phyloP scores from a whole-genome alignment of 2,329 filamentous ascomycete genomes.

The Mycosphaerella sp. region DNA sequence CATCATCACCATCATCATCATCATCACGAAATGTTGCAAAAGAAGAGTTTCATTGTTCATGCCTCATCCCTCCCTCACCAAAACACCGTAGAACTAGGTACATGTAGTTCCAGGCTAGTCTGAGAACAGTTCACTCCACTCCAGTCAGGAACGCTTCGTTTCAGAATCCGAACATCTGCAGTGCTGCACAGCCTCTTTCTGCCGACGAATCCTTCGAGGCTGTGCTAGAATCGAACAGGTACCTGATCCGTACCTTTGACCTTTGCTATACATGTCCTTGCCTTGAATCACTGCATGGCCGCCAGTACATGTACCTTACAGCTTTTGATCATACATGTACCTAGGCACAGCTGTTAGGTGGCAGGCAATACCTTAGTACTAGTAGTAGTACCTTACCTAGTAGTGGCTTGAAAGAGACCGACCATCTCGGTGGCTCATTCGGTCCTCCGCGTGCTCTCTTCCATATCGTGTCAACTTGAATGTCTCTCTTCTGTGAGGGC shows the following conservation, averaged over 20 bases:
- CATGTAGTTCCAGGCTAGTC: too few relatives aligned
- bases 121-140: background rate
- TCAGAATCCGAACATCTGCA: background rate
- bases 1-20: constrained; percentile 3
- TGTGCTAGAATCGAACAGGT: too few relatives aligned
- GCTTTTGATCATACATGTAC: too few relatives aligned
- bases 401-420: background rate
- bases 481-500: too few relatives aligned
- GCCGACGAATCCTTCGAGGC: constrained; percentile 8
- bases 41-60: too few relatives aligned
- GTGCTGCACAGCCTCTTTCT: constrained; percentile 5
- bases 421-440: background rate
- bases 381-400: too few relatives aligned
- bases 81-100: background rate
- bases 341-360: background rate
- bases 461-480: too few relatives aligned
- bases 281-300: background rate
- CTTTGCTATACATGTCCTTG: too few relatives aligned
- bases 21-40: too few relatives aligned
- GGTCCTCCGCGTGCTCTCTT: background rate
- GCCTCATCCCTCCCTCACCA: background rate
- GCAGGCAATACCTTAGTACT: too few relatives aligned
- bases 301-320: background rate
- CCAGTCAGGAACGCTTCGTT: constrained; percentile 6
- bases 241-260: too few relatives aligned